These are phyloP conservation scores for Cryptosporidium parvum DNA, from an alignment of 169 alveolate genomes.

Conservation along the genomic window DNA sequence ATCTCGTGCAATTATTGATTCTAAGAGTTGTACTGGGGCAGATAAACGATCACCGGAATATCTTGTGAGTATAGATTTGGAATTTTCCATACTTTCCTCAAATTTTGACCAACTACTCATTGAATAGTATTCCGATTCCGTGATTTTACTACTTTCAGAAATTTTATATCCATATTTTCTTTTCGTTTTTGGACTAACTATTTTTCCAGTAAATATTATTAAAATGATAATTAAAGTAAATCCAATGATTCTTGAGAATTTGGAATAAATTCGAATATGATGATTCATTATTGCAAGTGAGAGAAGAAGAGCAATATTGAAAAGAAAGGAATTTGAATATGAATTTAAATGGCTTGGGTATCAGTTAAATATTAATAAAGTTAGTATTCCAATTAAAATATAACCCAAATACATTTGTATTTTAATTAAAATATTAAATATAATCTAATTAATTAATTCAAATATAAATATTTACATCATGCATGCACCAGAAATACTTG, in stretches of 20 bases:
- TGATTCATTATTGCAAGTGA: not conserved
- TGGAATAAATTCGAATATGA: not conserved
- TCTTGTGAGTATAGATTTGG: slow-evolving; percentile 4
- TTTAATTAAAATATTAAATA: not conserved
- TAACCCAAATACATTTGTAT: not conserved
- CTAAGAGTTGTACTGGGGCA: slow-evolving; percentile 66
- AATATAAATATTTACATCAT: not conserved
- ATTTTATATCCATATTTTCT: slow-evolving; percentile 66
- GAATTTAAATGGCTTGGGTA: not conserved
- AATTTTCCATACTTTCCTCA: slow-evolving; percentile 1
- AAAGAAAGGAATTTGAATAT: no score
- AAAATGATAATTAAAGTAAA: not conserved
- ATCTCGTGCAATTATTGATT: slow-evolving; percentile 47
- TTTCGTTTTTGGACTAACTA: not conserved
- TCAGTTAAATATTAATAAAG: no score
- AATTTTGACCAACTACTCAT: slow-evolving; percentile 12
- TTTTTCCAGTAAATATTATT: not conserved
- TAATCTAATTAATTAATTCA: not conserved
- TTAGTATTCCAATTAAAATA: no score
- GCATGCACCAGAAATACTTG: not conserved
- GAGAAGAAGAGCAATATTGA: not conserved
- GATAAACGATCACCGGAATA: slow-evolving; percentile 62
- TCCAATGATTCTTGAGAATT: not conserved
- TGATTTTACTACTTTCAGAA: not conserved
- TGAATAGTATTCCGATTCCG: not conserved